phyloP scores from a whole-genome alignment of 1,284 basidiomycete genomes.

The Ustilago nuda region DNA sequence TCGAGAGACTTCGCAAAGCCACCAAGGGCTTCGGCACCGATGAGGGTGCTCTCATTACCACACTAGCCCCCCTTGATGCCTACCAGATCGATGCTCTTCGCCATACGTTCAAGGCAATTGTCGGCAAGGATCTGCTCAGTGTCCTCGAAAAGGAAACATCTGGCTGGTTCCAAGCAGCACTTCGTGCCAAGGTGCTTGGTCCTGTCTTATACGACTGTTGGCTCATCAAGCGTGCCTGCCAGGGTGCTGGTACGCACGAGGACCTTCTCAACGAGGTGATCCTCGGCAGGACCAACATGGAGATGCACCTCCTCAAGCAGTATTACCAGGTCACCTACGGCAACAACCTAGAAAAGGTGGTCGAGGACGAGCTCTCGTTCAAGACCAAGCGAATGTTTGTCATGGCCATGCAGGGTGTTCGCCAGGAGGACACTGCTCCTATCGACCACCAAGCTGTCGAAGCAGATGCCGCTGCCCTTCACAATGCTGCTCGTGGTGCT shows the following conservation, averaged over 20 bases:
- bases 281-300: slow-evolving; percentile 60
- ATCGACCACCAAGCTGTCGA: slow-evolving; percentile 50
- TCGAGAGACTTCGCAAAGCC: slow-evolving; percentile 66
- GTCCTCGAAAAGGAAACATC: slow-evolving; percentile 66
- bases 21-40: slow-evolving; percentile 67
- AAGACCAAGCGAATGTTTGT: slow-evolving; percentile 66
- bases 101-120: slow-evolving; percentile 60
- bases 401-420: slow-evolving; percentile 64
- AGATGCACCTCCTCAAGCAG: slow-evolving; percentile 65
- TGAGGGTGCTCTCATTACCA: slow-evolving; percentile 56
- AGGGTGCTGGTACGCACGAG: slow-evolving; percentile 68
- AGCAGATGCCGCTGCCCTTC: slow-evolving; percentile 43
- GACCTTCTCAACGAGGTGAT: slow-evolving; percentile 66
- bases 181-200: slow-evolving; percentile 61
- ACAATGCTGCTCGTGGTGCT: slow-evolving; percentile 47
- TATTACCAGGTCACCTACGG: slow-evolving; percentile 59
- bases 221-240: slow-evolving; percentile 63
- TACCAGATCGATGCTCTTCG: slow-evolving; percentile 60
- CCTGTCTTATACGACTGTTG: slow-evolving; percentile 65
- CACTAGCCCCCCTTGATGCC: slow-evolving; percentile 60
- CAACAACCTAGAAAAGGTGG: slow-evolving; percentile 63
- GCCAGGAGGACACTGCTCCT: slow-evolving; percentile 57
- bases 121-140: slow-evolving; percentile 63
- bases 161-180: slow-evolving; percentile 63
- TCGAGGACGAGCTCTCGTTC: slow-evolving; percentile 66